These are phyloP conservation scores for Lactifluus volemus DNA, from an alignment of 768 basidiomycete species.

Conservation along the genomic window DNA sequence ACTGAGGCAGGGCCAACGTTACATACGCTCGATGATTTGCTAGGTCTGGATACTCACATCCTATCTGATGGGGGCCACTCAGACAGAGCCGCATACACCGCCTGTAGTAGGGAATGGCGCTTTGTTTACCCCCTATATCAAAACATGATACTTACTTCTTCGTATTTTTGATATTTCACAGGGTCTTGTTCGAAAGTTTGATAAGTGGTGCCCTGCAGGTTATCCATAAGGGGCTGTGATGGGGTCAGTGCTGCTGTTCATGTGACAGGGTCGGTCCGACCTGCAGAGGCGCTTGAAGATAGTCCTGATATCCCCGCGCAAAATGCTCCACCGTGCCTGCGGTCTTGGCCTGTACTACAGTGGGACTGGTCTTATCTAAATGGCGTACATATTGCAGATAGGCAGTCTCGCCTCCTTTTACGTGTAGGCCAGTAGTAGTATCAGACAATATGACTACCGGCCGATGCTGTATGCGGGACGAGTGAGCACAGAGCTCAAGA, in stretches of 20 bases:
- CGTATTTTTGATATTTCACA: conserved; percentile 91
- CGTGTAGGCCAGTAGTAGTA: conserved; percentile 55
- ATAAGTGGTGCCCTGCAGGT: conserved; percentile 90
- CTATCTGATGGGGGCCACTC: conserved; percentile 55
- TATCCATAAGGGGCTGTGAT: conserved; percentile 88
- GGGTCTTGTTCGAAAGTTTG: conserved; percentile 98
- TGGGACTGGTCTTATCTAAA: conserved; percentile 68
- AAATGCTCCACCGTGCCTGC: conserved; percentile 81
- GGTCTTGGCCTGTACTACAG: conserved; percentile 52
- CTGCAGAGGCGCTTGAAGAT: conserved; percentile 90
- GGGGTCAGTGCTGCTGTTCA: not conserved
- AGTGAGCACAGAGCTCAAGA: not conserved
- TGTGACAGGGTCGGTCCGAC: conserved; percentile 31
- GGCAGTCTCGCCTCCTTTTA: conserved; percentile 72
- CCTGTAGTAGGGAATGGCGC: conserved; percentile 34
- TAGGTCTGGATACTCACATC: conserved; percentile 42
- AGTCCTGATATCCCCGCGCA: conserved; percentile 91
- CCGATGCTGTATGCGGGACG: conserved; percentile 48
- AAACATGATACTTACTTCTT: conserved; percentile 51
- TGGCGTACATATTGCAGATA: conserved; percentile 87
- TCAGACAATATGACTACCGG: conserved; percentile 80
- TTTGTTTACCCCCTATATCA: not conserved
- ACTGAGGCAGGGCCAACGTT: conserved; percentile 31
- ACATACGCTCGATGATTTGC: not conserved
- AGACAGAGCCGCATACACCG: conserved; percentile 68